Conservation (phyloP, 257 asterid species). For the Eustoma russellianum region DNA sequence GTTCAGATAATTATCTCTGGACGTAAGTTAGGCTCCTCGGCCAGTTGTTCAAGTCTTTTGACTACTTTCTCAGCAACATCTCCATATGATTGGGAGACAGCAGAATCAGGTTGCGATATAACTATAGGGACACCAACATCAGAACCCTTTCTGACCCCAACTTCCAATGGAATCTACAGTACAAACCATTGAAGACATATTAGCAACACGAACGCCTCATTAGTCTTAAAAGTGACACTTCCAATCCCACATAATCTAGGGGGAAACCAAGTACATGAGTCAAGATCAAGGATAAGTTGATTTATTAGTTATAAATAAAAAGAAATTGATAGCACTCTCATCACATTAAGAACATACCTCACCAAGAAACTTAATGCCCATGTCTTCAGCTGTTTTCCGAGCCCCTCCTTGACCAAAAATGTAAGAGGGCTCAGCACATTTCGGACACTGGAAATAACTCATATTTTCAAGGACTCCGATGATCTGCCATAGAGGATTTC, state of each 20-base stretch:
- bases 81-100: constrained; percentile 46
- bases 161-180: constrained; percentile 68
- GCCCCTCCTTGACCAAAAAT: constrained; percentile 93
- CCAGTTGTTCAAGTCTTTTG: constrained; percentile 41
- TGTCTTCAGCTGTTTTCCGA: constrained; percentile 63
- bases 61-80: constrained; percentile 54
- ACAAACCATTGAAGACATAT: neutral
- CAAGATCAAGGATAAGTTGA: no score
- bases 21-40: constrained; percentile 26
- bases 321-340: no score
- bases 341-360: constrained; percentile 45
- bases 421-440: constrained; percentile 59
- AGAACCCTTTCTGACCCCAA: constrained; percentile 69
- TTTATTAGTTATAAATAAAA: no score
- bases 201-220: no score
- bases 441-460: constrained; percentile 94
- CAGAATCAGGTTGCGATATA: constrained; percentile 63
- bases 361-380: constrained; percentile 76
- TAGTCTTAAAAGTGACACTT: no score
- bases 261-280: no score
- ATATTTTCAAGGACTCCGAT: constrained; percentile 88
- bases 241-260: no score
- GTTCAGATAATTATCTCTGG: constrained; percentile 59
- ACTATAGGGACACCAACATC: constrained; percentile 92
- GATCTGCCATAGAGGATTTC: constrained; percentile 36